Base-by-base conservation (phyloP, 306 rosid species). In the Cicer pinnatifidum region DNA sequence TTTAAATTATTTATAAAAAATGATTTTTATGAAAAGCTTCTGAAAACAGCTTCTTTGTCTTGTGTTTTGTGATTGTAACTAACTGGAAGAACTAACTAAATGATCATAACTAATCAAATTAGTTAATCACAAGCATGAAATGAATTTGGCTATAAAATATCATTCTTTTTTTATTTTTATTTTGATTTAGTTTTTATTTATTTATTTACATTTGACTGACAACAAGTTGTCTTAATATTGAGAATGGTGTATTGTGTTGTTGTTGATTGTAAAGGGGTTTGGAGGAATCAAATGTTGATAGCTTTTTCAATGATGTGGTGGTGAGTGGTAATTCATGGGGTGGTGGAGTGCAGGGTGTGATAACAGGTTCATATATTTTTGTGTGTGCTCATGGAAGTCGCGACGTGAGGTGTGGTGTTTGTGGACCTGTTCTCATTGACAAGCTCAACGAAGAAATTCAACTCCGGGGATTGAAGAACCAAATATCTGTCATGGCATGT, bases 311-410 rank as follows among this genome's bases (percentile, higher is more conserved):
- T 33, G 98, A 94, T 60, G 98, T 94, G 13, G 75, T 94, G 81
- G 96, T 91, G 86, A 86, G 81, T 54, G 81, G 78, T 78, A 83
- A 87, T 72, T 78, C 83, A 6, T 94, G 98, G 98, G 73, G 79
- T 15, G 84, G 85, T 40, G 85, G 84, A 79, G 87, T 75, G 73
- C 78, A 15, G 46, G 89, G 86, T 73, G 83, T 11, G 56, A 67
- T 89, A 48, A 57, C 73, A n/a, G 96, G 97, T 60, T 87, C 97
- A 2, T 77, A 83, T 38, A 87, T 94, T 11, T 94, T 94, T 82
- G 97, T 94, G 11, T 94, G 98, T 64, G 88, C 97, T 63, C 98
- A 94, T 82, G 98, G 84, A 41, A 91, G 91, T 71, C 97, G 97
- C 11, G 98, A 94, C 63, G 79, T 75, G 66, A 90, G 97, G 78